Evolutionary conservation across 345 rosid species (phyloP), one percentile per base, ranked within the genome.

Genomic region (Nephelium lappaceum): DNA sequence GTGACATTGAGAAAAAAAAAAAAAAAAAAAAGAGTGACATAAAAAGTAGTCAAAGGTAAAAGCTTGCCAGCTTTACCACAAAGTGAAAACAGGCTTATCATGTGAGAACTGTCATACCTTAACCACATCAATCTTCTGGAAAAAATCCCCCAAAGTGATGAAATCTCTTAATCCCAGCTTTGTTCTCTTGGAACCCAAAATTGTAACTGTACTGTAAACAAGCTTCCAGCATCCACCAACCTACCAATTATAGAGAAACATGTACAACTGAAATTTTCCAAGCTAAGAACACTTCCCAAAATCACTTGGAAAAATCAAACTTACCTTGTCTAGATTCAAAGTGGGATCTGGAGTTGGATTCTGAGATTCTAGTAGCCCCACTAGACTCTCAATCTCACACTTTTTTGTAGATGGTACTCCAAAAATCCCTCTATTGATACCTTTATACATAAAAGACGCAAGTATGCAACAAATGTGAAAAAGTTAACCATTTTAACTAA

Each of bases 331-430:
- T 42, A 95, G 66, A 80, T 87, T 90, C 39, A 67, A 39, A 43
- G 93, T 88, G 36, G 98, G 98, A 77, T 91, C 83, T 73, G 92
- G 89, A 11, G 92, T 95, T 80, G 96, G 98, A 79, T 95, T 95
- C 72, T 84, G 91, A 84, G 95, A 87, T 77, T 95, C 96, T 19
- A 93, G 72, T 25, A 86, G 85, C 84, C 88, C 83, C 57, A 90
- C 91, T 19, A 93, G 71, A 66, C 76, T 42, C 77, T 89, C 91
- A 64, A 92, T 92, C 85, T 93, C 92, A 55, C 86, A 21, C 74
- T 87, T 92, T 84, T 87, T 92, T 15, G 87, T 86, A 68, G 98
- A 91, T 15, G 84, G 81, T 1, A 88, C 89, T 43, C 99, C 96
- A 74, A 92, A 95, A 42, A 95, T 86, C 51, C 99, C 97, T 85